Base-by-base conservation (phyloP, 2,329 filamentous ascomycete species). In the Plenodomus lindquistii region DNA sequence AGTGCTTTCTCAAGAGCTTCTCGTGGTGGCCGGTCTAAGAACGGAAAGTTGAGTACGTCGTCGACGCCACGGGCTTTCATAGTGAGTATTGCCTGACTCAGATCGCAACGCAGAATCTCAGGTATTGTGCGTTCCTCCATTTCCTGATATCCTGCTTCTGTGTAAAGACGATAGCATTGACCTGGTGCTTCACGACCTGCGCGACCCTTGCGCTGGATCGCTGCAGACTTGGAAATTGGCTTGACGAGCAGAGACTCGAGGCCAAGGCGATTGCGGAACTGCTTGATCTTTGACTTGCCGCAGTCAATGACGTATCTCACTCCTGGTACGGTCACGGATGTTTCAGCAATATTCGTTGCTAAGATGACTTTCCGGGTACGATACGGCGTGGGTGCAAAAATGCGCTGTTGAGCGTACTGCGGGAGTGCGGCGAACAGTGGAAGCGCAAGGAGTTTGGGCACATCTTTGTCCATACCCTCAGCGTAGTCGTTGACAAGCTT, bases 291-390 rank as follows among this genome's bases (percentile, higher is more conserved):
- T 8, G 89, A 89, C 65, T 97, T 97, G 38, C 94, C 94, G 46
- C 89, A 89, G 67, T 99, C 94, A 17, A 99, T 82, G 9, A 99
- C 93, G 60, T 88, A 94, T 4, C 90, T 85, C 6, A 99, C 91
- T 2, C 94, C 94, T 0, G 93, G 88, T 0, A 99, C 92, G 0
- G 94, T 99, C 50, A 99, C 89, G 1, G 94, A 97, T 0, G 94
- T 97, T 71, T 99, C 94, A n/a, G 94, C 94, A 62, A 99, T 97
- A 65, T 99, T 99, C 13, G 94, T 99, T 0, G 92, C 87, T 0
- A 99, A 77, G 0, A 99, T 91, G 11, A 97, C 81, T 67, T 97
- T 97, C 37, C 94, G 83, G 0, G 90, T 95, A n/a, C 80, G 79
- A 2, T 85, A 82, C 0, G 84, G 83, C 18, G 88, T 81, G 1